Conservation (phyloP, 352 stramenopile species). For the Blastocystis sp. region DNA sequence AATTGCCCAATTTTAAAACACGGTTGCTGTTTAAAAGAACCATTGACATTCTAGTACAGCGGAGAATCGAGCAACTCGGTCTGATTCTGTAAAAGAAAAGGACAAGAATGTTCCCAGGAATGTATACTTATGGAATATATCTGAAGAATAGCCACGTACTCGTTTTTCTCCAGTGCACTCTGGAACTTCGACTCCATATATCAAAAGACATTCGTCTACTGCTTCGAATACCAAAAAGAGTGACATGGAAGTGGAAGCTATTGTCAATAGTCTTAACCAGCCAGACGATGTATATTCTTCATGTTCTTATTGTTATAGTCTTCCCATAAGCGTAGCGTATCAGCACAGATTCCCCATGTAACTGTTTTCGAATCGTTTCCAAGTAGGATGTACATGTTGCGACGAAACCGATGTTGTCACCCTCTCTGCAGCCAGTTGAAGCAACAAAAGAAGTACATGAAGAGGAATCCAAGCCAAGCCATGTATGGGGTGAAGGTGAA, state of each 20-base stretch:
- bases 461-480: not conserved
- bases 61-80: not conserved
- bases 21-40: not conserved
- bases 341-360: conserved; percentile 2
- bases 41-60: not conserved
- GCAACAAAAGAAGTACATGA: not conserved
- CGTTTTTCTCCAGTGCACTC: not conserved
- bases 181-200: not conserved
- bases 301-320: not conserved
- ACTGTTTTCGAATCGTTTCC: not conserved
- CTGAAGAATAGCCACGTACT: not conserved
- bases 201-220: not conserved
- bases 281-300: not conserved
- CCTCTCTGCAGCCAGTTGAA: not conserved
- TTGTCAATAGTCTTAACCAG: not conserved
- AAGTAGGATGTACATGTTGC: not conserved
- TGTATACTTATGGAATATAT: not conserved
- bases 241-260: not conserved
- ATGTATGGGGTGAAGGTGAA: conserved; percentile 9
- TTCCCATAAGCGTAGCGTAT: not conserved
- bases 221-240: not conserved
- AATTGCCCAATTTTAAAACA: not conserved
- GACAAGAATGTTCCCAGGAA: not conserved
- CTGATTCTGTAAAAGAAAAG: not conserved
- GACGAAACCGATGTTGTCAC: not conserved